These are phyloP conservation scores for Prillingera fragicola DNA, from an alignment of 1,284 basidiomycete species.

Conservation along the genomic window DNA sequence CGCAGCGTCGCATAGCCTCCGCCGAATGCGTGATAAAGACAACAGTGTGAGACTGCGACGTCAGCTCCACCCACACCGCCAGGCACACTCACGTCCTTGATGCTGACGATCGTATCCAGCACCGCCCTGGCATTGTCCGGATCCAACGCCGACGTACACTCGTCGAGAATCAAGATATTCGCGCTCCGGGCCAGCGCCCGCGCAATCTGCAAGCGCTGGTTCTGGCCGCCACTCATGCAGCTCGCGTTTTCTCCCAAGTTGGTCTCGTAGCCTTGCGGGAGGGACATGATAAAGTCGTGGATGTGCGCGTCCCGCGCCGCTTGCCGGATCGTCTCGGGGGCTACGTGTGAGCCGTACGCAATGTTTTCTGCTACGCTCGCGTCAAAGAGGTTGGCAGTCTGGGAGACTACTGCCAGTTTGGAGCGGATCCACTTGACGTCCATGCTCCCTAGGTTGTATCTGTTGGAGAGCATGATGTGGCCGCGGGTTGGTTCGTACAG, in stretches of 20 bases:
- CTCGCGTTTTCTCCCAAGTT: constrained; percentile 79
- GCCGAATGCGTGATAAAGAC: constrained; percentile 91
- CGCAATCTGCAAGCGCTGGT: constrained; percentile 86
- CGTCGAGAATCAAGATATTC: constrained; percentile 81
- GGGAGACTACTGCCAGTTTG: constrained; percentile 77
- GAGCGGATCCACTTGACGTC: constrained; percentile 70
- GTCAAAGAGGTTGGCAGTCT: constrained; percentile 81
- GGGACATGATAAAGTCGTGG: constrained; percentile 74
- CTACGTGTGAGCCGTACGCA: constrained; percentile 62
- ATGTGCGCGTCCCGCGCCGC: constrained; percentile 74
- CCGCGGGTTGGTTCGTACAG: constrained; percentile 74
- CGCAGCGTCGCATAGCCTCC: constrained; percentile 85
- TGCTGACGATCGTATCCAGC: constrained; percentile 65
- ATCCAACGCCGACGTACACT: constrained; percentile 89
- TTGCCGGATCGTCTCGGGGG: constrained; percentile 56
- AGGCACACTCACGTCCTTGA: constrained; percentile 51
- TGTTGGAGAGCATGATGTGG: constrained; percentile 52
- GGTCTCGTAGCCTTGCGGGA: constrained; percentile 82
- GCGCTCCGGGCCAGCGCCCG: constrained; percentile 71
- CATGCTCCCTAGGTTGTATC: constrained; percentile 54
- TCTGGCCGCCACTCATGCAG: constrained; percentile 88
- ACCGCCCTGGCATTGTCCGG: constrained; percentile 71
- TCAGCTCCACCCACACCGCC: background rate
- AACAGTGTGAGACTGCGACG: constrained; percentile 59
- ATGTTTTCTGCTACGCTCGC: constrained; percentile 79